Conservation (phyloP, 345 rosid genomes). For the Cochlearia excelsa region DNA sequence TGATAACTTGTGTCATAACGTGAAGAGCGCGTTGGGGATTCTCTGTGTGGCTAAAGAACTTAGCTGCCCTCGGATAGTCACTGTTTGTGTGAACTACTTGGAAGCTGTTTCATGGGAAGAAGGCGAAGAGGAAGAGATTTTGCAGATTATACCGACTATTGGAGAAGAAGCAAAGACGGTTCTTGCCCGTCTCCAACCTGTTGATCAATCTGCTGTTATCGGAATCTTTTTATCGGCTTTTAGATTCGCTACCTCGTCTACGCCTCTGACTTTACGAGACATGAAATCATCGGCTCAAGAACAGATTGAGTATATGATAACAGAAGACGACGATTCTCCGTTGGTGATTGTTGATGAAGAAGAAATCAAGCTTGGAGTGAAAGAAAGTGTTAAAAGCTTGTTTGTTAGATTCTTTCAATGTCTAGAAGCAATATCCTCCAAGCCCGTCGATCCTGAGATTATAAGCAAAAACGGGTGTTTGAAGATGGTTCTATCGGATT, state of each 20-base stretch:
- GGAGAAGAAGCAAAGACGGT: conserved; percentile 63
- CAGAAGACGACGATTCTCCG: conserved; percentile 88
- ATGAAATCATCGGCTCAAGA: conserved; percentile 74
- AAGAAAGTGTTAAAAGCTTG: conserved; percentile 52
- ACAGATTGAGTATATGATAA: conserved; percentile 87
- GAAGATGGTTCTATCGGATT: conserved; percentile 52
- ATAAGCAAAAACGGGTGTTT: conserved; percentile 40
- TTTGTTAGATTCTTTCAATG: conserved; percentile 49
- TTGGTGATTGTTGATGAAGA: conserved; percentile 54
- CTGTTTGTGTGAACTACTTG: conserved; percentile 74
- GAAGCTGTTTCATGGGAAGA: conserved; percentile 99
- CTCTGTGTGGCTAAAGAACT: conserved; percentile 71
- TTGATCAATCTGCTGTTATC: conserved; percentile 48
- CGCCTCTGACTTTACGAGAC: conserved; percentile 45
- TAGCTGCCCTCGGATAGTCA: conserved; percentile 52
- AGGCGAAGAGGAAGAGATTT: conserved; percentile 82
- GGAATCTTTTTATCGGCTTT: conserved; percentile 59
- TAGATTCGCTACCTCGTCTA: conserved; percentile 69
- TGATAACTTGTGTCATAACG: conserved; percentile 61
- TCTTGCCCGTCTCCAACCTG: conserved; percentile 85
- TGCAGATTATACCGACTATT: conserved; percentile 57
- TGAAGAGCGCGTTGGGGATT: conserved; percentile 77
- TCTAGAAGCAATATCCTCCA: conserved; percentile 43
- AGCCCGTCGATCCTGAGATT: conserved; percentile 36
- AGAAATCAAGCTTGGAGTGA: conserved; percentile 59